Evolutionary conservation across 805 yeast genomes (phyloP), one percentile per base, ranked within the genome.

Genomic region (Lipomyces mesembrius): DNA sequence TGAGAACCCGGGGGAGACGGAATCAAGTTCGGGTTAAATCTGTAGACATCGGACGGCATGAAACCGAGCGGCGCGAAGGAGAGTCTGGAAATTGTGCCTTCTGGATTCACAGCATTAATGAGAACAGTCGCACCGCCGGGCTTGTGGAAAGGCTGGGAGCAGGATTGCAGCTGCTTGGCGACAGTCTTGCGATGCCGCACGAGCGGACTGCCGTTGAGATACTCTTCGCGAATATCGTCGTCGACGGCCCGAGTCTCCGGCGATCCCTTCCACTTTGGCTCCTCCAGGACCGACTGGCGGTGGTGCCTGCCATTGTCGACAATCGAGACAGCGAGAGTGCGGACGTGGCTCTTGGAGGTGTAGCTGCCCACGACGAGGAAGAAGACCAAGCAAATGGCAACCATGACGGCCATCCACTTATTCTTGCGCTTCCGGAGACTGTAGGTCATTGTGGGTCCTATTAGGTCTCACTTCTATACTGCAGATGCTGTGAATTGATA

Each of bases 1-100:
- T 20, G 57, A 11, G 67, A 57, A 2, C 68, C 67, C 4, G 57
- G 59, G 2, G 68, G 68, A 25, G 56, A 61, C 3, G 71, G 71
- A 27, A 68, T 57, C 3, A 68, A 3, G 43, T 58, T 66, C 32
- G 69, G 67, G 52, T 59, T 59, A 59, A 57, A 62, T 27, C 64
- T 37, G 9, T 5, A 17, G 29, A 52, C 17, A 14, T 25, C 34
- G 4, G n/a, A 1, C 2, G 29, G 17, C n/a, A 11, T 14, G 55
- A 25, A 3, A 29, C 20, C 34, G 1, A 14, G 34, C n/a, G 55
- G 34, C 17, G 55, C 17, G 55, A 52, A 52, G n/a, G 55, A 25
- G 12, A 52, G 1, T 11, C 55, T 25, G 17, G 55, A 52, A 11
- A 52, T 7, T 14, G 55, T 52, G 14, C 55, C 55, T 14, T 52